Conservation (phyloP, 2,329 filamentous ascomycete species). For the Pseudogymnoascus destructans region DNA sequence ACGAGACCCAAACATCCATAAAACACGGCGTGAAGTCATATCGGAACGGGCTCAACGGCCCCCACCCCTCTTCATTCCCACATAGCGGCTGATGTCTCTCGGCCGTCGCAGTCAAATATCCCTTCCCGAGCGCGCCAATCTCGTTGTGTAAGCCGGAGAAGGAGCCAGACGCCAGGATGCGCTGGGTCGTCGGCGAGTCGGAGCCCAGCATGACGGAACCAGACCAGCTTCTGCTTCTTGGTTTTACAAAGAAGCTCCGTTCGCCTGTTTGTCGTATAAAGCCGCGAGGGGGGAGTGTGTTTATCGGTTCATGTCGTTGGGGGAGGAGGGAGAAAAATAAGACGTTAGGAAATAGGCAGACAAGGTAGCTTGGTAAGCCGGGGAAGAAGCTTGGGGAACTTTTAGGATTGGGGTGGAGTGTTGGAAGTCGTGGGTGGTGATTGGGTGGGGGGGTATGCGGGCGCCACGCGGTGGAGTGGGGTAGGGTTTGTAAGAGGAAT, state of each 20-base stretch:
- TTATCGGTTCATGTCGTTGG: neutral
- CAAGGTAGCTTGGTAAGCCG: conserved; percentile 7
- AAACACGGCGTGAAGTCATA: conserved; percentile 98
- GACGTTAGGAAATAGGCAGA: conserved; percentile 3
- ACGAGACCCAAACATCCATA: conserved; percentile 76
- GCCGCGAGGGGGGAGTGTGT: neutral
- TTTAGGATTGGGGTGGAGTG: neutral
- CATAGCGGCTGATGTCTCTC: conserved; percentile 55
- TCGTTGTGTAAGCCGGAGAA: conserved; percentile 43
- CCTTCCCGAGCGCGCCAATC: conserved; percentile 37
- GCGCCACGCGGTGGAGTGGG: conserved; percentile 4
- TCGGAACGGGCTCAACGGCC: conserved; percentile 70
- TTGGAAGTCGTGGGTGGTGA: neutral
- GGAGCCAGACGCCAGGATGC: conserved; percentile 39
- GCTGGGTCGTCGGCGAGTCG: conserved; percentile 16
- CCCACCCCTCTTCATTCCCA: conserved; percentile 87
- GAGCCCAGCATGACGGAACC: conserved; percentile 13
- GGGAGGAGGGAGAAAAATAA: neutral
- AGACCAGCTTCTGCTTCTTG: neutral
- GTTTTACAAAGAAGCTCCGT: neutral
- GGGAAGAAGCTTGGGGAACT: neutral
- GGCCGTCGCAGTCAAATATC: conserved; percentile 42
- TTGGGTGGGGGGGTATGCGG: neutral
- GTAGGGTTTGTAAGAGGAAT: conserved; percentile 3
- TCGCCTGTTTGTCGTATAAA: neutral